Percentiles rank a stretch among this genome's conserved stretches.
These are phyloP conservation scores for Macrocystidia cucumis DNA, from an alignment of 1,284 basidiomycete genomes.

Conservation along the genomic window DNA sequence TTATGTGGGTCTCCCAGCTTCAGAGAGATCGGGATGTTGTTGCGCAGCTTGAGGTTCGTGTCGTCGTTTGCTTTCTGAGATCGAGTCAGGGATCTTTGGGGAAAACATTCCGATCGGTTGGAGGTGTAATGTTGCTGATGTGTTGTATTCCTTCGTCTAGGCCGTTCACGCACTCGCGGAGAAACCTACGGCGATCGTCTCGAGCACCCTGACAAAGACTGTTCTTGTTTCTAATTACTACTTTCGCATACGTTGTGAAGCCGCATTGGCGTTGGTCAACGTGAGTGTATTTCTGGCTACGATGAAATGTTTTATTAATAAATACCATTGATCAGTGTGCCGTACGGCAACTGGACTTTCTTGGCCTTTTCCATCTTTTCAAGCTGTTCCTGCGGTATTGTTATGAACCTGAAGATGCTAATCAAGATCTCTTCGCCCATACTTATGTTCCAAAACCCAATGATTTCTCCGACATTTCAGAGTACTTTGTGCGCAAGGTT, in stretches of 20 bases:
- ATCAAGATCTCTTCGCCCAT: conserved; percentile 76
- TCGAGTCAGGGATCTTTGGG: conserved; percentile 6
- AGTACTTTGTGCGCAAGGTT: conserved; percentile 94
- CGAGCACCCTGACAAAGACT: conserved; percentile 89
- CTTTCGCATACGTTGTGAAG: conserved; percentile 95
- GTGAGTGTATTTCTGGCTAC: conserved; percentile 39
- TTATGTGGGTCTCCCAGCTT: conserved; percentile 98
- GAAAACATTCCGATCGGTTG: no score
- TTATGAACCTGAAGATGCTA: conserved; percentile 75
- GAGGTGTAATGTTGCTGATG: neutral
- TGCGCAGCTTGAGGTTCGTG: conserved; percentile 86
- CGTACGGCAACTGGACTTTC: conserved; percentile 70
- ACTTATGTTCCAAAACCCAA: conserved; percentile 89
- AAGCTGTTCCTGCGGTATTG: conserved; percentile 95
- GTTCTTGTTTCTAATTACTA: conserved; percentile 95
- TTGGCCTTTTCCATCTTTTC: conserved; percentile 94
- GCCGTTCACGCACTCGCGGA: conserved; percentile 80
- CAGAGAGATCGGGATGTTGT: conserved; percentile 97
- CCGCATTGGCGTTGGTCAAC: conserved; percentile 77
- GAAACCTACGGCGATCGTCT: conserved; percentile 84
- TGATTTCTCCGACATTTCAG: conserved; percentile 86
- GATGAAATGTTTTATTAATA: conserved; percentile 4
- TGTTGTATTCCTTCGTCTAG: conserved; percentile 29
- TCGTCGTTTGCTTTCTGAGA: conserved; percentile 4
- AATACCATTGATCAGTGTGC: conserved; percentile 54